Conservation (phyloP, 331 rosid species). For the Quercus lobata region DNA sequence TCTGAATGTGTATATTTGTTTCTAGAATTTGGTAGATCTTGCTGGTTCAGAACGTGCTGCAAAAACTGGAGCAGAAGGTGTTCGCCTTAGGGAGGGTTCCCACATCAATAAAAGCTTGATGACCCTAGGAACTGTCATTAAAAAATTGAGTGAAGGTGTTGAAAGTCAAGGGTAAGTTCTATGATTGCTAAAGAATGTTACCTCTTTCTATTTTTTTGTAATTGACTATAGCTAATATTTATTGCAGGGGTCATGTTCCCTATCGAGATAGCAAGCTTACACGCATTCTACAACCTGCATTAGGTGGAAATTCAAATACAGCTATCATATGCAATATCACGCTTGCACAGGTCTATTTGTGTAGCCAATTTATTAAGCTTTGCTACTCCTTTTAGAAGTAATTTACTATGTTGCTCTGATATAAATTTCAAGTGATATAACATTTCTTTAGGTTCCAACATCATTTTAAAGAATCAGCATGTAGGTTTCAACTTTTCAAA, state of each 20-base stretch:
- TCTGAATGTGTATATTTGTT: conserved; percentile 9
- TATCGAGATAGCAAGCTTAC: conserved; percentile 98
- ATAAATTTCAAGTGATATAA: not conserved
- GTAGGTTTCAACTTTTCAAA: not conserved
- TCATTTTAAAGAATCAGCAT: not conserved
- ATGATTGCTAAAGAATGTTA: conserved; percentile 9
- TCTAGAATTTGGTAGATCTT: conserved; percentile 94
- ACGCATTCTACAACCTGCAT: conserved; percentile 90
- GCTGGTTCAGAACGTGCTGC: conserved; percentile 99
- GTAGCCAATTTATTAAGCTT: not conserved
- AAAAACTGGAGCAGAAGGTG: conserved; percentile 98
- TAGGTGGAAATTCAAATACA: conserved; percentile 96
- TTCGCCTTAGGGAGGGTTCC: conserved; percentile 93
- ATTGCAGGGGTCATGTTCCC: conserved; percentile 91
- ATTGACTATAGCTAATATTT: conserved; percentile 14
- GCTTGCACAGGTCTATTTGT: conserved; percentile 68
- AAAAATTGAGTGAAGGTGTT: conserved; percentile 95
- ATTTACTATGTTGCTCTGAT: not conserved
- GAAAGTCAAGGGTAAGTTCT: conserved; percentile 94
- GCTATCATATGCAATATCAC: conserved; percentile 95
- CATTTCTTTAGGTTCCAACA: not conserved
- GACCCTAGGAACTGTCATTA: conserved; percentile 96
- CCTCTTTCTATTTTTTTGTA: conserved; percentile 10
- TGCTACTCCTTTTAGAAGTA: not conserved
- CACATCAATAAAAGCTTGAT: conserved; percentile 93